Evolutionary conservation across 1,284 basidiomycete genomes (phyloP), one percentile per base, ranked within the genome.

Genomic region (Phellopilus nigrolimitatus): DNA sequence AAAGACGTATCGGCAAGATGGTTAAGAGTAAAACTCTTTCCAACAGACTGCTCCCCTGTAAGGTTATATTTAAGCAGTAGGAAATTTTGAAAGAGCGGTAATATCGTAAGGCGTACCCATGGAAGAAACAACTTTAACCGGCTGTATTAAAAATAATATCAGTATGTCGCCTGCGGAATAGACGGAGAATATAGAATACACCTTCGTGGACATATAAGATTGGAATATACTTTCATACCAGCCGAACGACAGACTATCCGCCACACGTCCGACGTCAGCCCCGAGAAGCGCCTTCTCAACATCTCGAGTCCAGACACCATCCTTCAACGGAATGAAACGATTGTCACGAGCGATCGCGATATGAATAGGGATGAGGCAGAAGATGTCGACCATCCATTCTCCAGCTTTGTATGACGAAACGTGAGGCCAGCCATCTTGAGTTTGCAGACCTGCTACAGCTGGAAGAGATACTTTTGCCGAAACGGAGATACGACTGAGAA

Each of bases 191-290:
- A 31, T 31, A n/a, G 10, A 37, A 21, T 15, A 47, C 65, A 75
- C 80, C 69, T 76, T 82, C 21, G 68, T 66, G 0, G 75, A 73
- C 74, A 79, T 75, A 51, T 84, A 84, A 0, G 80, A 80, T 49
- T 75, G 73, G 55, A 84, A 78, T 9, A 84, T 66, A 0, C 77
- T 78, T 56, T 84, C 81, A 24, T 82, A 84, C 82, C 81, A 84
- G 1, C 81, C 81, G 49, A 84, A 72, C 0, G 77, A 74, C 2
- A 84, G 60, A 31, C 58, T 70, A 51, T 80, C 75, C 12, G 80
- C 73, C n/a, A 83, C 78, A 25, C 67, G 66, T 9, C 71, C 71
- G n/a, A 82, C 74, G 30, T 80, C 75, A 0, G 79, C 79, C 3
- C 82, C 82, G 1, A 84, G 65, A 22, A 82, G 63, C 0, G 71